Base-by-base conservation (phyloP, 768 basidiomycete species). In the Tricholomella constricta region DNA sequence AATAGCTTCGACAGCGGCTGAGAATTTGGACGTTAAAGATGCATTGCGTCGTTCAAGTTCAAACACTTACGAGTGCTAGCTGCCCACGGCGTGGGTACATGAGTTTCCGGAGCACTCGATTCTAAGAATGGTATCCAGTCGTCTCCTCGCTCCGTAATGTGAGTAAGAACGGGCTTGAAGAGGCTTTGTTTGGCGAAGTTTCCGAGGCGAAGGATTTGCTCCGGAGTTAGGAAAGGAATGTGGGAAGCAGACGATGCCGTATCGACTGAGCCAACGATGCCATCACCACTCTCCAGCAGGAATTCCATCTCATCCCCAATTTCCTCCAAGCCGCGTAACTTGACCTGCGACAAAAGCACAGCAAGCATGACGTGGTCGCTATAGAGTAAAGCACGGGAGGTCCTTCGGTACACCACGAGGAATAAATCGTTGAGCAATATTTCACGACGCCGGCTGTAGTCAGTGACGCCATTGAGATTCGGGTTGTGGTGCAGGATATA, bases 401-500 rank as follows among this genome's bases (percentile, higher is more conserved):
- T 95, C 41, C 97, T 81, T 69, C 82, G 85, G 73, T 89, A 98
- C 19, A 94, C 85, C 23, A 89, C 78, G 27, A 94, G 72, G 84
- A 98, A 98, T 15, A 99, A 78, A 62, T 97, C 94, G 48, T 86
- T 84, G 48, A 93, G 72, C 19, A 99, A 75, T 48, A 95, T 89
- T 41, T 87, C 81, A 31, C 92, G 83, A 10, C 97, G 86, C 37
- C 71, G 73, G 45, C 76, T 74, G 51, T 93, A 72, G 57, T 97
- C 94, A 20, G 84, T 77, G 52, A 95, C 78, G 54, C 81, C 83
- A 68, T 81, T 86, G 56, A 98, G 81, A 67, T 94, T 89, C 10
- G 95, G 94, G 65, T 98, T 98, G 62, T 90, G 87, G 59, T 89
- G 88, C 7, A 98, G 82, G 52, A 96, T 85, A 62, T 89, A 92